phyloP scores from a whole-genome alignment of 2,329 filamentous ascomycete species.

The Diaporthe destruens region DNA sequence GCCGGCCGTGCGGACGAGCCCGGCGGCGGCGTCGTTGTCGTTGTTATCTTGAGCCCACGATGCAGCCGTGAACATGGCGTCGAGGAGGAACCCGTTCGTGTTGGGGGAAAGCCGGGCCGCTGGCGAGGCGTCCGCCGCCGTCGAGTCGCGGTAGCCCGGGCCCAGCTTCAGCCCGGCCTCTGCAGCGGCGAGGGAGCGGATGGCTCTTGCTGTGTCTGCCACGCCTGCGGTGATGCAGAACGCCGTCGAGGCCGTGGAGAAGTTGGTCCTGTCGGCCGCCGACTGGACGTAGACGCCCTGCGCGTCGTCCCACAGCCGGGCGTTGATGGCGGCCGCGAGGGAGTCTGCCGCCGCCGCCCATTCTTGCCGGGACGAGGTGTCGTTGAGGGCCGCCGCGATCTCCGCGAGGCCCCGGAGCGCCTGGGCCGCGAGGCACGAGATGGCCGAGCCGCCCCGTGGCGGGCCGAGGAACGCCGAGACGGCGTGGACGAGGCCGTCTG shows the following conservation, averaged over 20 bases:
- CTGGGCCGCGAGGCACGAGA: conserved; percentile 42
- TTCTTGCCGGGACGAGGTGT: conserved; percentile 46
- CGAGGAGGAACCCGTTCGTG: conserved; percentile 58
- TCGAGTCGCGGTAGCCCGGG: conserved; percentile 44
- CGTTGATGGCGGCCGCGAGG: conserved; percentile 41
- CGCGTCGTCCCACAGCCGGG: conserved; percentile 44
- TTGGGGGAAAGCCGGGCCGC: conserved; percentile 57
- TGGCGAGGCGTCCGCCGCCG: conserved; percentile 9
- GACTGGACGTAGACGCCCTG: conserved; percentile 41
- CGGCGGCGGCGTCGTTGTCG: conserved; percentile 44
- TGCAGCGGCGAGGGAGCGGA: conserved; percentile 38
- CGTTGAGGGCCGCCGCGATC: conserved; percentile 37
- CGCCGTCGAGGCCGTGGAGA: conserved; percentile 41
- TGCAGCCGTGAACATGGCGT: conserved; percentile 45
- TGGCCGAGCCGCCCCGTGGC: conserved; percentile 37
- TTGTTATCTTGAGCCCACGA: conserved; percentile 40
- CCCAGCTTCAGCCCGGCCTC: conserved; percentile 34
- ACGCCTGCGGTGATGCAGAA: conserved; percentile 45
- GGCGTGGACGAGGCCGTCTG: conserved; percentile 42
- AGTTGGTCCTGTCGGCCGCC: conserved; percentile 19
- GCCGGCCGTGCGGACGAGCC: conserved; percentile 49
- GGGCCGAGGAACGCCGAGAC: conserved; percentile 41
- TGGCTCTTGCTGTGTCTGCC: conserved; percentile 30
- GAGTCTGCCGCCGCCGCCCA: conserved; percentile 42
- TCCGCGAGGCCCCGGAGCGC: conserved; percentile 38